Base-by-base conservation (phyloP, 768 basidiomycete genomes). In the Rhodotorula paludigena region DNA sequence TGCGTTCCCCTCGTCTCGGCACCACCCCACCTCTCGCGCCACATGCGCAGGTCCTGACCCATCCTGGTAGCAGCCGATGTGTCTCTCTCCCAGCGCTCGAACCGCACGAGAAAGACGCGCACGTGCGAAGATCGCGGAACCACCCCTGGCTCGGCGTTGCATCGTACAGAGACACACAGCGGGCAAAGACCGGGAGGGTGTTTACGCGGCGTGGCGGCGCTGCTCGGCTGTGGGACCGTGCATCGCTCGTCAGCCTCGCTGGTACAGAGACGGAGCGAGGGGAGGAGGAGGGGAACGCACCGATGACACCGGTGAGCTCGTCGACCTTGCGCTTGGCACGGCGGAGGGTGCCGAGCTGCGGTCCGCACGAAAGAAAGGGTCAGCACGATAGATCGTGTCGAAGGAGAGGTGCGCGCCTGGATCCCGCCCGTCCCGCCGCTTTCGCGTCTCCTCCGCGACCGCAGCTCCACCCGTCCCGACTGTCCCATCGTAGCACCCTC, bases 291-390 rank as follows among this genome's bases (percentile, higher is more conserved):
- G 21, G 42, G 8, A 38, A 38, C 64, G 44, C 33, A 71, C 69
- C 70, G 82, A 99, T 94, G 78, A 97, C 86, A 61, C 77, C 85
- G 68, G 87, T 82, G 74, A 99, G 86, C 82, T 99, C 94, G 82
- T 99, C 96, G 78, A 99, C 81, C 85, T 99, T 99, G 83, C 92
- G 88, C 83, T 98, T 99, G 75, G 93, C 94, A 76, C 96, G 91
- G 78, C 93, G 83, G 74, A 98, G 85, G n/a, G 96, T 98, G 44
- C 96, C 96, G 77, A 99, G 87, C 92, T 72, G 56, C 16, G 3
- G 20, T 28, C 20, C 8, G 30, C 25, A 92, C 76, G 64, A 55
- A 35, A 20, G 51, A 16, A 2, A 54, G 4, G 30, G 53, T 57
- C 52, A 66, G 61, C 36, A 39, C 25, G 21, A 36, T 28, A 30